Evolutionary conservation across 2,329 filamentous ascomycete species (phyloP).

Genomic region (Fusarium penzigii): DNA sequence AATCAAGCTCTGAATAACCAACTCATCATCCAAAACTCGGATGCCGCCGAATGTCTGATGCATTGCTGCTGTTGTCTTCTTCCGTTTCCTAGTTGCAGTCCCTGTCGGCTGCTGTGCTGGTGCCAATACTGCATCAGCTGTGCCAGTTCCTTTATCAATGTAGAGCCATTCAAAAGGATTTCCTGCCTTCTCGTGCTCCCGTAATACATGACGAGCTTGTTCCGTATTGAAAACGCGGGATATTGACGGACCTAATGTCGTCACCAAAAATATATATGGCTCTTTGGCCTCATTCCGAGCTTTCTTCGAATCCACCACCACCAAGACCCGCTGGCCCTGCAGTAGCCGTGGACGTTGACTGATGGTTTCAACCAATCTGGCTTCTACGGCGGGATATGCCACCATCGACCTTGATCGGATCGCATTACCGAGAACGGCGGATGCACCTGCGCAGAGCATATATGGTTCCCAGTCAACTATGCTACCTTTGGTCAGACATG

Average conservation of each 20-base stretch:
- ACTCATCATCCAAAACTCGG: slow-evolving; percentile 76
- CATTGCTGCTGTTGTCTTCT: slow-evolving; percentile 27
- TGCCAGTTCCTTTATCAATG: slow-evolving; percentile 65
- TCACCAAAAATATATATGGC: slow-evolving; percentile 78
- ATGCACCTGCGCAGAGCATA: slow-evolving; percentile 82
- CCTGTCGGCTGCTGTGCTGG: slow-evolving; percentile 19
- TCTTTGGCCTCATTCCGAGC: slow-evolving; percentile 64
- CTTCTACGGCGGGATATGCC: slow-evolving; percentile 59
- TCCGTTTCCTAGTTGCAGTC: slow-evolving; percentile 42
- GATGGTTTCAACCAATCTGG: slow-evolving; percentile 60
- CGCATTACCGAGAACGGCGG: slow-evolving; percentile 72
- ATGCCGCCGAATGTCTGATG: slow-evolving; percentile 50
- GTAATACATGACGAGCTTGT: slow-evolving; percentile 63
- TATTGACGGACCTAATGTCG: slow-evolving; percentile 74
- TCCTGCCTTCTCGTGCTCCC: slow-evolving; percentile 48
- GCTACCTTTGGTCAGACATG: slow-evolving; percentile 62
- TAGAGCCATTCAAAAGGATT: slow-evolving; percentile 75
- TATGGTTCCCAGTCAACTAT: slow-evolving; percentile 79
- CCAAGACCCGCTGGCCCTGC: slow-evolving; percentile 64
- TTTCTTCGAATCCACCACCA: slow-evolving; percentile 63
- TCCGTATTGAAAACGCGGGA: slow-evolving; percentile 64
- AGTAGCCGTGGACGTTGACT: slow-evolving; percentile 63
- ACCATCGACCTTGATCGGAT: slow-evolving; percentile 71
- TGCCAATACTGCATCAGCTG: slow-evolving; percentile 51
- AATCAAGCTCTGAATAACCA: slow-evolving; percentile 91